Base-by-base conservation (phyloP, 768 basidiomycete genomes). In the Leucocoprinus sp. region DNA sequence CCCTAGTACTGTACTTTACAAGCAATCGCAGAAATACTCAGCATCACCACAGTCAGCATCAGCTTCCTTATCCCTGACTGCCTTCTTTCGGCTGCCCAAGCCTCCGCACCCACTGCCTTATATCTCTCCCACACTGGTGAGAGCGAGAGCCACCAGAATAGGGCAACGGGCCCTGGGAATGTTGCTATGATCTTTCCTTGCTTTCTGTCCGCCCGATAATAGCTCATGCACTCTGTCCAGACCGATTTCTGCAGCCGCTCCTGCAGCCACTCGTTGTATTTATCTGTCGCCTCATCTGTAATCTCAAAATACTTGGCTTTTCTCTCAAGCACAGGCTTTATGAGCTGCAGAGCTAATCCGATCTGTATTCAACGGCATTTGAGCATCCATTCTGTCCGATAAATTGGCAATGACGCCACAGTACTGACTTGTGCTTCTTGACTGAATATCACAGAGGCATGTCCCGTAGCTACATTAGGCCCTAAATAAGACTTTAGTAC, bases 391-490 rank as follows among this genome's bases (percentile, higher is more conserved):
- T 34, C 26, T 28, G 9, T 35, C 26, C 34, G 39, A 57, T 51
- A 12, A 5, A 45, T 43, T 42, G 45, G 31, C 31, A 27, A 31
- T 21, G 11, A 8, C 33, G 23, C 48, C 15, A 22, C 62, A 4
- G 11, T 14, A 4, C 31, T 40, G 35, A 74, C 78, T 70, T 80
- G 76, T 5, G 68, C 63, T 56, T 81, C 79, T 50, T 74, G 67
- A 42, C 65, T 66, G 55, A 75, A 79, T 37, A 81, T 64, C 27
- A 75, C 66, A 19, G 79, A 80, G 7, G 72, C 73, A 52, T 80
- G 79, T 11, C 78, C 79, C 6, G 74, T 66, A 22, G 70, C 71
- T 26, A 70, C 69, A 55, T 82, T 82, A 2, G 80, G 78, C 0
- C 75, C 74, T 76, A 44, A 39, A 48, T 35, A 50, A 26, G 24